Conservation (phyloP, 1,139 yeast genomes). For the Suhomyces choctaworum region DNA sequence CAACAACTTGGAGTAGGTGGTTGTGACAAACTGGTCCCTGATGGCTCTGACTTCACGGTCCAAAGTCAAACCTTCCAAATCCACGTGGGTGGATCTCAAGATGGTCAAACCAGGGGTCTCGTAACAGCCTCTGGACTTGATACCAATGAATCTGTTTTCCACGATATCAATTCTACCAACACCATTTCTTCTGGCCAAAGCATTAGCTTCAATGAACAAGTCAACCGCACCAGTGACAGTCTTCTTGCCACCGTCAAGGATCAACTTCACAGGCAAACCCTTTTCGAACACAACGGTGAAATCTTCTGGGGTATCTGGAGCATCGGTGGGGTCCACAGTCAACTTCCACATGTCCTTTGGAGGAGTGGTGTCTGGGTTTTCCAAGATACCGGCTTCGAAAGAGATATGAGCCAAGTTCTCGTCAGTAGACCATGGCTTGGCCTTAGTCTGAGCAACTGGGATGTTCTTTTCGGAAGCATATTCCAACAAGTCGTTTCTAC, state of each 20-base stretch:
- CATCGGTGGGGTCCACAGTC: slow-evolving; percentile 92
- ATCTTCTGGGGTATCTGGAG: slow-evolving; percentile 91
- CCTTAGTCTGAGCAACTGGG: slow-evolving; percentile 95
- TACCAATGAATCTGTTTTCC: slow-evolving; percentile 97
- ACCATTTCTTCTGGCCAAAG: slow-evolving; percentile 97
- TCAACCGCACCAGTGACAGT: slow-evolving; percentile 84
- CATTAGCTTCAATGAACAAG: slow-evolving; percentile 87
- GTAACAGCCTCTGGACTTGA: slow-evolving; percentile 98
- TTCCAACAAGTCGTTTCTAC: slow-evolving; percentile 92
- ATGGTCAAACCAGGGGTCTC: slow-evolving; percentile 98
- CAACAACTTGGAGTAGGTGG: slow-evolving; percentile 83
- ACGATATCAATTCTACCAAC: slow-evolving; percentile 99
- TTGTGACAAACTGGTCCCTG: slow-evolving; percentile 95
- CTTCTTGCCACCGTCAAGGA: slow-evolving; percentile 60
- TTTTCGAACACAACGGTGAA: slow-evolving; percentile 77
- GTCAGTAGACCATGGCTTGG: slow-evolving; percentile 99
- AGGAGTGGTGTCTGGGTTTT: slow-evolving; percentile 97
- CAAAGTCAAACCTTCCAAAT: slow-evolving; percentile 92
- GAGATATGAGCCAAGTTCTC: slow-evolving; percentile 99
- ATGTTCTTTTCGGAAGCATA: slow-evolving; percentile 90
- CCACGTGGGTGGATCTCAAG: slow-evolving; percentile 91
- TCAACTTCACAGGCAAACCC: slow-evolving; percentile 85
- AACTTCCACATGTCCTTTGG: slow-evolving; percentile 99
- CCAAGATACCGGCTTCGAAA: slow-evolving; percentile 97
- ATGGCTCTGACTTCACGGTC: slow-evolving; percentile 97